Conservation (phyloP, 768 basidiomycete species). For the Trametes villosa region DNA sequence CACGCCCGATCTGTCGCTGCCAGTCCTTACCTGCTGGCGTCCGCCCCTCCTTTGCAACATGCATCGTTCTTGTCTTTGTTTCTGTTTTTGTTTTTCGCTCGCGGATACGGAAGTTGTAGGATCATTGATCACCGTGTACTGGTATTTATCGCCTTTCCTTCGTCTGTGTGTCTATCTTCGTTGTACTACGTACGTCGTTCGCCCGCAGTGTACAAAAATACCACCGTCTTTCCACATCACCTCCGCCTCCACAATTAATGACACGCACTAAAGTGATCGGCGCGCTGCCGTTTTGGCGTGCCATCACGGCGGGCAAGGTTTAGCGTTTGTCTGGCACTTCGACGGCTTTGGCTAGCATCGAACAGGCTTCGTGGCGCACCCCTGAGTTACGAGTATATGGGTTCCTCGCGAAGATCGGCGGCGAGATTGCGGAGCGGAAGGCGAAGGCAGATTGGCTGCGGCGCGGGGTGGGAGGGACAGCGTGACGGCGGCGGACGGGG, state of each 20-base stretch:
- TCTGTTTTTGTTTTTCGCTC: not conserved
- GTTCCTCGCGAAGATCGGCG: too few relatives aligned
- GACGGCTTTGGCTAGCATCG: not conserved
- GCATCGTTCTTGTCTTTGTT: not conserved
- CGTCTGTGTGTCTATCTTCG: not conserved
- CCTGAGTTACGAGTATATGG: too few relatives aligned
- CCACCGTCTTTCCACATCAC: not conserved
- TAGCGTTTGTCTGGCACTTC: not conserved
- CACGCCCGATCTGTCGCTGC: not conserved
- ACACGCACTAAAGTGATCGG: too few relatives aligned
- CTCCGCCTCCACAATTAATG: too few relatives aligned
- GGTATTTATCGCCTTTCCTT: constrained; percentile 9
- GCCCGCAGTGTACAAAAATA: not conserved
- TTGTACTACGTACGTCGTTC: not conserved
- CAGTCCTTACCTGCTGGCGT: not conserved
- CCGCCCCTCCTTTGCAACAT: not conserved
- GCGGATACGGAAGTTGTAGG: constrained; percentile 7
- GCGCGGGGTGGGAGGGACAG: too few relatives aligned
- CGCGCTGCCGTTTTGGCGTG: too few relatives aligned
- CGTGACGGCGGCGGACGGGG: too few relatives aligned
- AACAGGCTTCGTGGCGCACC: too few relatives aligned
- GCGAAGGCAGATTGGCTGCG: too few relatives aligned
- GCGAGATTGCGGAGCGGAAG: not conserved
- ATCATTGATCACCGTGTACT: constrained; percentile 10
- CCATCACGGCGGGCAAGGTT: constrained; percentile 8